Evolutionary conservation across 2,329 filamentous ascomycete species (phyloP).

Genomic region (Ophiostoma ulmi): DNA sequence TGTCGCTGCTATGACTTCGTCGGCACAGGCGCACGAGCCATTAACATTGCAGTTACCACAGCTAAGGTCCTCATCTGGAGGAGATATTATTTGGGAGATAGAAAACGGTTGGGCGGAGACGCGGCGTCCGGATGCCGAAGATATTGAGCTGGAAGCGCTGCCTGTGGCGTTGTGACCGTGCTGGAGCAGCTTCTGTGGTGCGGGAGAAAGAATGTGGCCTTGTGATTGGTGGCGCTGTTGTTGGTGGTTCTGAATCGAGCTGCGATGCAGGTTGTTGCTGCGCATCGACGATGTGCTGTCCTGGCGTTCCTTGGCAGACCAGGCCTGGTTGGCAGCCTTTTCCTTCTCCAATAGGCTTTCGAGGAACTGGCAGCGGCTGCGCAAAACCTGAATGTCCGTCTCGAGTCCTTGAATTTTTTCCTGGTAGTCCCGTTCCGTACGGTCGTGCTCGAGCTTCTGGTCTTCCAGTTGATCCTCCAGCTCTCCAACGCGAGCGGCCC

Average conservation of each 20-base stretch:
- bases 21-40: constrained; percentile 54
- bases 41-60: constrained; percentile 54
- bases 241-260: constrained; percentile 19
- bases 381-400: constrained; percentile 61
- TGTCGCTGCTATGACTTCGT: constrained; percentile 51
- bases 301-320: constrained; percentile 24
- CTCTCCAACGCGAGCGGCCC: constrained; percentile 77
- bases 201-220: constrained; percentile 23
- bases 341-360: constrained; percentile 60
- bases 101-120: constrained; percentile 44
- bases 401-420: constrained; percentile 57
- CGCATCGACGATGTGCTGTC: constrained; percentile 22
- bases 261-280: constrained; percentile 21
- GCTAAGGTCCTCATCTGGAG: constrained; percentile 45
- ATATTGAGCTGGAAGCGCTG: constrained; percentile 31
- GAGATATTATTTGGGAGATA: constrained; percentile 54
- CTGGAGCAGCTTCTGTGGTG: constrained; percentile 21
- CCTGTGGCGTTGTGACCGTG: constrained; percentile 25
- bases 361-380: constrained; percentile 55
- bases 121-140: constrained; percentile 31
- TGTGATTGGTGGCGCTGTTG: constrained; percentile 21
- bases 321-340: constrained; percentile 29
- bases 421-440: constrained; percentile 52
- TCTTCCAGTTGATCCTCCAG: constrained; percentile 63
- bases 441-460: constrained; percentile 52